These are phyloP conservation scores for Alternaria sp. DNA, from an alignment of 2,329 filamentous ascomycete genomes.

Conservation along the genomic window DNA sequence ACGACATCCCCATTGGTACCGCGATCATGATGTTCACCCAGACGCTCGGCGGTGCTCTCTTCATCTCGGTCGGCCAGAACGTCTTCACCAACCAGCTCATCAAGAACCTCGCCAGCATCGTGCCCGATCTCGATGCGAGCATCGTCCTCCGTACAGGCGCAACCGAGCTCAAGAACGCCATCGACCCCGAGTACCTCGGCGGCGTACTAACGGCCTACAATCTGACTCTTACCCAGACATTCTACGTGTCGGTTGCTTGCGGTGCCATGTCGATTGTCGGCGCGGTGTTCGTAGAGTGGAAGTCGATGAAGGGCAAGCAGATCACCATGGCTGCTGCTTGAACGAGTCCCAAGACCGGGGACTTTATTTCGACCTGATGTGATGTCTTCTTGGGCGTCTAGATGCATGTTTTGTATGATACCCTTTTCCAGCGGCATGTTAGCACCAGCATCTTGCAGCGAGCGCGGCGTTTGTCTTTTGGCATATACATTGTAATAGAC, in stretches of 20 bases:
- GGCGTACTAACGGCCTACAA: slow-evolving; percentile 70
- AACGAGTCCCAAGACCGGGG: not conserved
- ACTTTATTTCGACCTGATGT: not conserved
- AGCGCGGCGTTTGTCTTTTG: slow-evolving; percentile 10
- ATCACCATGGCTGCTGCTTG: slow-evolving; percentile 48
- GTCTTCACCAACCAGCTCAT: slow-evolving; percentile 59
- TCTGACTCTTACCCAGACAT: slow-evolving; percentile 62
- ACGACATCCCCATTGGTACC: slow-evolving; percentile 56
- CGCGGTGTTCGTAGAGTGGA: slow-evolving; percentile 66
- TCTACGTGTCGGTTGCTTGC: slow-evolving; percentile 65
- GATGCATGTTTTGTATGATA: slow-evolving; percentile 6
- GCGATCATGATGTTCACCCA: slow-evolving; percentile 57
- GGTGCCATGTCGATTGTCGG: slow-evolving; percentile 62
- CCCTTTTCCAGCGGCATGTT: slow-evolving; percentile 4
- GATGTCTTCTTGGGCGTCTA: not conserved
- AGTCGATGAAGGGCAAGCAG: slow-evolving; percentile 67
- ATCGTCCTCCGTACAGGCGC: slow-evolving; percentile 58
- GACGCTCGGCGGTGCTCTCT: slow-evolving; percentile 56
- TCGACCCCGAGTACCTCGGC: slow-evolving; percentile 54
- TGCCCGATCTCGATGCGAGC: slow-evolving; percentile 51
- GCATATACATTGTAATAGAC: slow-evolving; percentile 8
- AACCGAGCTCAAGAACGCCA: slow-evolving; percentile 62
- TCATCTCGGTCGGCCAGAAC: slow-evolving; percentile 58
- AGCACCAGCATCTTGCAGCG: slow-evolving; percentile 3
- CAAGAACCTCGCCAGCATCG: slow-evolving; percentile 45